Evolutionary conservation across 176 grass and related monocot species (phyloP).

Genomic region (Carex cristatella): DNA sequence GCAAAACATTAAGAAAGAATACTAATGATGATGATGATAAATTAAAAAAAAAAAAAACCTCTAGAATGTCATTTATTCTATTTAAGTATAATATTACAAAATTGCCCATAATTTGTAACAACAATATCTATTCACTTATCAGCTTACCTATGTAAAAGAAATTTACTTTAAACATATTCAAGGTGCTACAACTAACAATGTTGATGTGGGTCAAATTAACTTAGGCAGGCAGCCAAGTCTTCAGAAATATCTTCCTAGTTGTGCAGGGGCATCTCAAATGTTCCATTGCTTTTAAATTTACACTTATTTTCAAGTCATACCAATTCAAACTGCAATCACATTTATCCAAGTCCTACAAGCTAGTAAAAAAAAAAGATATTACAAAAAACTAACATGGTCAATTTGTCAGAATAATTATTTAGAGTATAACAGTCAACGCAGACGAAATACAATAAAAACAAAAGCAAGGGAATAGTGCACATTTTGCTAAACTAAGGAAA

Average conservation of each 20-base stretch:
- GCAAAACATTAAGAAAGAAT: not conserved
- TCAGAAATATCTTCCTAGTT: not conserved
- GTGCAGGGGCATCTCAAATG: not conserved
- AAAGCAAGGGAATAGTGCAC: not conserved
- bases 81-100: not conserved
- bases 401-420: not conserved
- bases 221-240: not conserved
- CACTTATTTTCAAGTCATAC: not conserved
- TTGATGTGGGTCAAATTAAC: not conserved
- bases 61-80: not conserved
- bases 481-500: conserved; percentile 7
- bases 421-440: not conserved
- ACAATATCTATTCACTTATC: not conserved
- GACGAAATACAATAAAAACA: not conserved
- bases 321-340: not conserved
- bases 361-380: not conserved
- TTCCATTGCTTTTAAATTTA: not conserved
- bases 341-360: no score
- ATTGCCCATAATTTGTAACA: not conserved
- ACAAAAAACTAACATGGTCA: not conserved
- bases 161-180: not conserved
- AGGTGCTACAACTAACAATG: not conserved
- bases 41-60: not conserved
- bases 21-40: not conserved
- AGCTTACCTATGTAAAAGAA: not conserved